Percentiles rank a stretch among this genome's conserved stretches.
These are phyloP conservation scores for Paramecium primaurelia DNA, from an alignment of 73 alveolate species.

Conservation along the genomic window DNA sequence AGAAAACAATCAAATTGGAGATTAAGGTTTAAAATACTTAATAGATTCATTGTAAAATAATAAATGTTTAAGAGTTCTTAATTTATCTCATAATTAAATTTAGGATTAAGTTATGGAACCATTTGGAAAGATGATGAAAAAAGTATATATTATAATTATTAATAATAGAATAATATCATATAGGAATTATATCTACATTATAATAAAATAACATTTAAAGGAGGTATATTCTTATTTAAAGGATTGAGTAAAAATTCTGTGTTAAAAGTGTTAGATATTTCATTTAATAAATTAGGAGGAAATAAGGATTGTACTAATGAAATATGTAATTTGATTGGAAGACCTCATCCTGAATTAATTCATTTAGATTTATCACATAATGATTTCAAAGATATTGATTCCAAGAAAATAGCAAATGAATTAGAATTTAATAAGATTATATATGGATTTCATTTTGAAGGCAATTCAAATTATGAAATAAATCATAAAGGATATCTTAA, in stretches of 20 bases:
- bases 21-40: background rate
- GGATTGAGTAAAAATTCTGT: slow-evolving; percentile 40
- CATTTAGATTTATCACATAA: slow-evolving; percentile 57
- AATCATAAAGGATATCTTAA: slow-evolving; percentile 32
- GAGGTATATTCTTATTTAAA: slow-evolving; percentile 11
- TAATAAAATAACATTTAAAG: slow-evolving; percentile 36
- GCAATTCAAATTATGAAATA: slow-evolving; percentile 20
- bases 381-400: slow-evolving; percentile 9
- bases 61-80: background rate
- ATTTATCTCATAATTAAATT: slow-evolving; percentile 46
- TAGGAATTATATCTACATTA: slow-evolving; percentile 45
- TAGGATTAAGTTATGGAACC: background rate
- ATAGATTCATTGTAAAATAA: slow-evolving; percentile 5
- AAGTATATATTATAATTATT: background rate
- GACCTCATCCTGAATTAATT: slow-evolving; percentile 29
- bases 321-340: slow-evolving; percentile 5
- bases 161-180: background rate
- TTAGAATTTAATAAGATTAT: slow-evolving; percentile 34
- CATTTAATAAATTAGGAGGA: slow-evolving; percentile 40
- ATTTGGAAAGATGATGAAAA: slow-evolving; percentile 14
- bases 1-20: slow-evolving; percentile 46
- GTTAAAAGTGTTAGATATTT: slow-evolving; percentile 37
- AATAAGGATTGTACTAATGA: slow-evolving; percentile 36
- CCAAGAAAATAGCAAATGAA: background rate
- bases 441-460: slow-evolving; percentile 59